Evolutionary conservation across 768 basidiomycete genomes (phyloP).

Genomic region (Hortiboletus campestris): DNA sequence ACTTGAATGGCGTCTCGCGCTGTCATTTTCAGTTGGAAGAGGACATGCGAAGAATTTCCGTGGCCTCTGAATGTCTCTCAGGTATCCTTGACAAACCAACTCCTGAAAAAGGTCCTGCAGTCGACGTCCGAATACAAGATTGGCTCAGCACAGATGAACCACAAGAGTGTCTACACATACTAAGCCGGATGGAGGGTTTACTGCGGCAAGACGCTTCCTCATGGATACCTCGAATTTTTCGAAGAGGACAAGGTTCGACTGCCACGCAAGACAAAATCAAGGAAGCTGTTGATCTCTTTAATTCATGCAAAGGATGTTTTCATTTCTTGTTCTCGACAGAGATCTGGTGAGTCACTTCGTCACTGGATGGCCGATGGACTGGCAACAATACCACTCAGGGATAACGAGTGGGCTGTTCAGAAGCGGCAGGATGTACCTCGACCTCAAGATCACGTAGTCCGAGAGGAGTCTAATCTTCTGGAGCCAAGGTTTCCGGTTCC

Average conservation of each 20-base stretch:
- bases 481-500: too few relatives aligned
- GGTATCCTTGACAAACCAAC: not conserved
- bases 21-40: slow-evolving; percentile 5
- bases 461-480: not conserved
- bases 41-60: slow-evolving; percentile 4
- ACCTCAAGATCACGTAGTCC: not conserved
- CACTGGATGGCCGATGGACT: not conserved
- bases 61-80: not conserved
- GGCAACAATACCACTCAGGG: not conserved
- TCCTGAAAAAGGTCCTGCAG: not conserved
- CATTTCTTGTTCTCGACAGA: not conserved
- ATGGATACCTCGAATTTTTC: not conserved
- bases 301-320: not conserved
- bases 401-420: not conserved
- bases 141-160: slow-evolving; percentile 2
- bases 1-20: not conserved
- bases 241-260: not conserved
- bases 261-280: not conserved
- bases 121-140: slow-evolving; percentile 4
- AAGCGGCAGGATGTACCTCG: not conserved
- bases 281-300: slow-evolving; percentile 1
- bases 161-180: not conserved
- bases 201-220: not conserved
- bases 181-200: not conserved
- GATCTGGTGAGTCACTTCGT: not conserved